Conservation (phyloP, 305 asterid genomes). For the Plantago coronopus region DNA sequence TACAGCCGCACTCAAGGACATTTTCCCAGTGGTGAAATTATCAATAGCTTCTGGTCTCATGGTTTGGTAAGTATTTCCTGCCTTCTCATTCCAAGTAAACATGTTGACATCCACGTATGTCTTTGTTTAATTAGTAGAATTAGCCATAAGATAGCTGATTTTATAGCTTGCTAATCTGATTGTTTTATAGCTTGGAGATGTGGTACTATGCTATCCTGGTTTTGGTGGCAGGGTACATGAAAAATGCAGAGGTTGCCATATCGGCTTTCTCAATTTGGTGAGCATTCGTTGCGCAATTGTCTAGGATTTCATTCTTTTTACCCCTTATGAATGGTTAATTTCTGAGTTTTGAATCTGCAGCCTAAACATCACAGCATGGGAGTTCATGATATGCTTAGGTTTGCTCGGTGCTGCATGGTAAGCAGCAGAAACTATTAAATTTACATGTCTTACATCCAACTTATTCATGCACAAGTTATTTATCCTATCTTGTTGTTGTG, state of each 20-base stretch:
- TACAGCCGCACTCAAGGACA: conserved; percentile 40
- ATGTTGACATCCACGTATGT: no score
- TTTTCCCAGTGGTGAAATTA: conserved; percentile 44
- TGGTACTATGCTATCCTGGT: conserved; percentile 59
- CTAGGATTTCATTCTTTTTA: neutral
- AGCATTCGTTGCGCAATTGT: neutral
- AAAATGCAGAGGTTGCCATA: conserved; percentile 45
- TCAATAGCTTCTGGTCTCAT: conserved; percentile 52
- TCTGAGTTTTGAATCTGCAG: conserved; percentile 19
- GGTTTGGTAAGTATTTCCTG: conserved; percentile 37
- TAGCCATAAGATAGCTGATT: no score
- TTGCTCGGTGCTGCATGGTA: conserved; percentile 39
- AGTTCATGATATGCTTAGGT: conserved; percentile 28
- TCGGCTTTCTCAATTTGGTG: conserved; percentile 59
- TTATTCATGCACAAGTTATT: neutral
- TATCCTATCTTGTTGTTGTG: neutral
- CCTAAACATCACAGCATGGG: conserved; percentile 31
- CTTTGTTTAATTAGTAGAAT: no score
- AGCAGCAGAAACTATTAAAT: neutral
- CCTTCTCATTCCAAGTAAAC: neutral
- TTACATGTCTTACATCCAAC: neutral
- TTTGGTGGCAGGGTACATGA: conserved; percentile 49
- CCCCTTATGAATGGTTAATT: neutral
- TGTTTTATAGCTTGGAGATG: conserved; percentile 39
- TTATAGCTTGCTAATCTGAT: neutral